Percentiles rank a stretch among this genome's conserved stretches.
Conservation (phyloP, 2,329 filamentous ascomycete genomes). For the Monosporascus sp. region DNA sequence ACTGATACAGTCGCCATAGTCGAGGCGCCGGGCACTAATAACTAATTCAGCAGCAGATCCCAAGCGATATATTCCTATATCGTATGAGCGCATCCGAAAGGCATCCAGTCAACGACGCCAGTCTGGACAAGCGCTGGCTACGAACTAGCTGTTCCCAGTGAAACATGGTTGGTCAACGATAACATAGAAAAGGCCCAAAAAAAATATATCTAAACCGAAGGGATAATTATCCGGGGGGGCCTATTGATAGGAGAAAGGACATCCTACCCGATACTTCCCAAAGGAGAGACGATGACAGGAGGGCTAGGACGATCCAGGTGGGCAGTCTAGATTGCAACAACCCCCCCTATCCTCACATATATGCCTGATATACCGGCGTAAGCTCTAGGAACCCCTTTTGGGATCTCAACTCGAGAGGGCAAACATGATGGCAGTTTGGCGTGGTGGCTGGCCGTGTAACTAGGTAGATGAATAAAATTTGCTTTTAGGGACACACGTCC, state of each 20-base stretch:
- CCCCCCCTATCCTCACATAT: neutral
- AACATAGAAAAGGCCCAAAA: neutral
- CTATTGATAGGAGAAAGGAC: neutral
- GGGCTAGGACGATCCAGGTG: neutral
- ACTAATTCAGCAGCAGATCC: neutral
- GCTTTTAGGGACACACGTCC: conserved; percentile 31
- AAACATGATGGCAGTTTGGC: too few relatives aligned
- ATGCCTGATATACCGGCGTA: too few relatives aligned
- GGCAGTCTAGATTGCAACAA: neutral
- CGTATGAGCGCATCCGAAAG: neutral
- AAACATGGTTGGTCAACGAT: neutral
- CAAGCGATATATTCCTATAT: neutral
- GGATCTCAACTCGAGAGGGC: too few relatives aligned
- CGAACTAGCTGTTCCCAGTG: neutral
- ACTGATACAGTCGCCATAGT: neutral
- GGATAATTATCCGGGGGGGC: neutral
- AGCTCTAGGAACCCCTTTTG: too few relatives aligned
- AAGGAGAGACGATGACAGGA: neutral
- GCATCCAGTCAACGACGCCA: neutral
- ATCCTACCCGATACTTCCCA: neutral
- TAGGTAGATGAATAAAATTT: conserved; percentile 33
- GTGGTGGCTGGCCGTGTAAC: conserved; percentile 18
- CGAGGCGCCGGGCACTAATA: neutral
- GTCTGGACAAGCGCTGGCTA: neutral
- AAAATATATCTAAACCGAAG: neutral